Conservation (phyloP, 1,284 basidiomycete species). For the Mycena citricolor region DNA sequence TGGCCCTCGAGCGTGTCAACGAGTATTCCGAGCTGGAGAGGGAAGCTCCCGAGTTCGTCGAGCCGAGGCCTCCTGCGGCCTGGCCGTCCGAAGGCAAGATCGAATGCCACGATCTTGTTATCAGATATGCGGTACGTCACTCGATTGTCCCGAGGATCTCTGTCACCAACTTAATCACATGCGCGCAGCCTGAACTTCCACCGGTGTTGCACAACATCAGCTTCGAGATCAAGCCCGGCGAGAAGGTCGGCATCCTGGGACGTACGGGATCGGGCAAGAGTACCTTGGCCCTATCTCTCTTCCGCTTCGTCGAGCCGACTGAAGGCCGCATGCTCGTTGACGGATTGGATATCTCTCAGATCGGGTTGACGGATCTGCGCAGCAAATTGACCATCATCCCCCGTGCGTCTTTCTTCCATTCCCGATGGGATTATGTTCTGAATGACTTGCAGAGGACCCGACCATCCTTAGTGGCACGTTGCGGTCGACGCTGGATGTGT, state of each 20-base stretch:
- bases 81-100: slow-evolving; percentile 84
- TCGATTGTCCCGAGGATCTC: neutral
- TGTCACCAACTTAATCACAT: neutral
- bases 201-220: slow-evolving; percentile 84
- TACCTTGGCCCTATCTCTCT: slow-evolving; percentile 92
- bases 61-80: slow-evolving; percentile 75
- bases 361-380: slow-evolving; percentile 88
- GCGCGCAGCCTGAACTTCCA: slow-evolving; percentile 71
- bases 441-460: slow-evolving; percentile 55
- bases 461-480: slow-evolving; percentile 88
- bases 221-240: slow-evolving; percentile 77
- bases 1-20: slow-evolving; percentile 88
- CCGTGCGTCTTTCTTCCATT: slow-evolving; percentile 41
- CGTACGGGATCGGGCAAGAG: slow-evolving; percentile 77
- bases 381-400: slow-evolving; percentile 90
- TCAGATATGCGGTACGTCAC: slow-evolving; percentile 86
- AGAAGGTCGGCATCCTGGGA: slow-evolving; percentile 86
- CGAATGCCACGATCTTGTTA: slow-evolving; percentile 76
- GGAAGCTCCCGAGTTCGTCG: slow-evolving; percentile 80
- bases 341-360: slow-evolving; percentile 78
- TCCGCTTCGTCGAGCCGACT: slow-evolving; percentile 91
- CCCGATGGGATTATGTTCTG: neutral
- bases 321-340: slow-evolving; percentile 87
- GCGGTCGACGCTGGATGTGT: slow-evolving; percentile 84
- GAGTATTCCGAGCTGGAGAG: slow-evolving; percentile 83